Evolutionary conservation across 2,329 filamentous ascomycete genomes (phyloP).

Genomic region (Chaetomium sp.): DNA sequence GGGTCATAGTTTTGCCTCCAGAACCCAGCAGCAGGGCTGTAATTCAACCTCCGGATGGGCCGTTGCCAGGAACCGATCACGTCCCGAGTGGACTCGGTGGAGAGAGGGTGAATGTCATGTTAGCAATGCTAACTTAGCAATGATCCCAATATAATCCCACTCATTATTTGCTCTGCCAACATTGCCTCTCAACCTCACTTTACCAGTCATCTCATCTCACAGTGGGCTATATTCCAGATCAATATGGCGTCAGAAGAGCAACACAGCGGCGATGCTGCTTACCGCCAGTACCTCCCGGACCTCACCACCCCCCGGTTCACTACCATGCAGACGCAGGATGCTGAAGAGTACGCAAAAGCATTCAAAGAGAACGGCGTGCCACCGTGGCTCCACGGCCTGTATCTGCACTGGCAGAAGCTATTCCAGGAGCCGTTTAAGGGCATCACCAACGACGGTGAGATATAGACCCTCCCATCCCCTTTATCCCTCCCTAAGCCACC

Average conservation of each 20-base stretch:
- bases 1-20: slow-evolving; percentile 36
- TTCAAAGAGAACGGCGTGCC: slow-evolving; percentile 62
- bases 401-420: slow-evolving; percentile 59
- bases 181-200: neutral
- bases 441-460: slow-evolving; percentile 65
- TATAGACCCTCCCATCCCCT: slow-evolving; percentile 25
- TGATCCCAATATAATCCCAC: slow-evolving; percentile 1
- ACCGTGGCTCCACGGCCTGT: slow-evolving; percentile 67
- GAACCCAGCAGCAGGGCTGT: slow-evolving; percentile 11
- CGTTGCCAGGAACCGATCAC: slow-evolving; percentile 10
- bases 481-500: slow-evolving; percentile 9
- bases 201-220: neutral
- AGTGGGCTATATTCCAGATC: neutral
- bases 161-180: neutral
- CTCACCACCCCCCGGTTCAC: slow-evolving; percentile 63
- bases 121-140: slow-evolving; percentile 7
- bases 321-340: slow-evolving; percentile 62
- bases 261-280: slow-evolving; percentile 41
- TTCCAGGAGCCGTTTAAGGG: slow-evolving; percentile 70
- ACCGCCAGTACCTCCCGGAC: slow-evolving; percentile 64
- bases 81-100: slow-evolving; percentile 14
- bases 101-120: slow-evolving; percentile 5
- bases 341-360: slow-evolving; percentile 61
- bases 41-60: slow-evolving; percentile 30
- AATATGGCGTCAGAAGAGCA: slow-evolving; percentile 27